Evolutionary conservation across 2,329 filamentous ascomycete species (phyloP), one percentile per base, ranked within the genome.

Genomic region (Incumbomyces delicatus): DNA sequence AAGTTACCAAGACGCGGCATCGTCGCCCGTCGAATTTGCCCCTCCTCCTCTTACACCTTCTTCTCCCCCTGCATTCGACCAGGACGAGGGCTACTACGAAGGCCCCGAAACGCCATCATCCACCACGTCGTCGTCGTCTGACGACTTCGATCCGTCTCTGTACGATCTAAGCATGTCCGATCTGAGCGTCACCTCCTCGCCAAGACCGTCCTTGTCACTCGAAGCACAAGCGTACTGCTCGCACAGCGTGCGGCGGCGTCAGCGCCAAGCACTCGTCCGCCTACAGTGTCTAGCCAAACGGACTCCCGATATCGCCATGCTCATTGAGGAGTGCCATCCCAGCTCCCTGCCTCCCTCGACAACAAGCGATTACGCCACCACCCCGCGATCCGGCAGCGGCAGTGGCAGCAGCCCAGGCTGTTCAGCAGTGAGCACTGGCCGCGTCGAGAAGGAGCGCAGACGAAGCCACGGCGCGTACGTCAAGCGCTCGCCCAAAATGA

Each of bases 241-340:
- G 41, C 55, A 55, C 35, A 53, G 54, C 11, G 42, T 53, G 48
- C 52, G 54, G 30, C 46, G 53, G 31, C 46, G 51, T 17, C 51
- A 58, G 41, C 50, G 56, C 18, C 46, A 58, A 50, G 54, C 53
- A 31, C 45, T 60, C 12, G 47, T 57, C 11, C 49, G 56, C 32
- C 42, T 58, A 41, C 56, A 58, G 50, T 58, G 56, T 42, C 33
- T 58, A 2, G 55, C 53, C 2, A 47, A 52, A 12, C 44, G 53
- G 8, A 48, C 55, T 22, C 55, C 56, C 10, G 53, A 58, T 45
- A 43, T 58, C 10, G 56, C 56, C 16, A 58, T 58, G 56, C 51
- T 58, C 13, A 53, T 58, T 41, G 56, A 58, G 47, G 56, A 58
- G 32, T 56, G 55, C 43, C 56, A 58, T 31, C 56, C 56, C 12